Conservation (phyloP, 805 yeast genomes). For the Lipomyces anomalus region DNA sequence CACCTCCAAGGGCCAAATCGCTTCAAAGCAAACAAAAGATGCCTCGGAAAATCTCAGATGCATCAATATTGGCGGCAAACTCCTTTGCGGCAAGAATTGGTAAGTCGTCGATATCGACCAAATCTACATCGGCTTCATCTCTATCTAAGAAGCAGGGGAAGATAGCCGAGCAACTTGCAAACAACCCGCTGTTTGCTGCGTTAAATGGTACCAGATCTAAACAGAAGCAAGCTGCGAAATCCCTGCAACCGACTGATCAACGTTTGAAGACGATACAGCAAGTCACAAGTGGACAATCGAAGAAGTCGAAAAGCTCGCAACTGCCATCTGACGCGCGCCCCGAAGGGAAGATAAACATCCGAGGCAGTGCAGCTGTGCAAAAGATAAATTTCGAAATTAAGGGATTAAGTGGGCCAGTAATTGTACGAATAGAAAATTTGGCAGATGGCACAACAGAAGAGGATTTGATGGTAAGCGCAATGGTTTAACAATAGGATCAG, state of each 20-base stretch:
- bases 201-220: conserved; percentile 14
- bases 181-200: conserved; percentile 19
- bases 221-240: background rate
- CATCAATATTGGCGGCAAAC: conserved; percentile 12
- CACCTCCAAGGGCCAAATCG: conserved; percentile 2
- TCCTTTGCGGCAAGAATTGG: conserved; percentile 21
- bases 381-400: conserved; percentile 10
- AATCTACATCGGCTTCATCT: background rate
- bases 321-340: background rate
- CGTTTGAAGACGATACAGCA: background rate
- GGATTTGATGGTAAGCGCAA: conserved; percentile 30
- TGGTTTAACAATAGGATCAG: no score
- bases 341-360: background rate
- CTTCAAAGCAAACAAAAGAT: no score
- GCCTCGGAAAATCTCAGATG: no score
- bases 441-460: conserved; percentile 32
- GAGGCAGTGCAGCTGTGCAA: background rate
- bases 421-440: conserved; percentile 29
- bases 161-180: conserved; percentile 9
- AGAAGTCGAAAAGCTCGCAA: background rate
- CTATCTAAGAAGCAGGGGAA: conserved; percentile 1
- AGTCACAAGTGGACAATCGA: background rate
- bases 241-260: conserved; percentile 1
- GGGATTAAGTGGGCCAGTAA: conserved; percentile 12
- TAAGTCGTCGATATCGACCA: conserved; percentile 5